Conservation (phyloP, 176 grass and related monocot genomes). For the Themeda triandra region DNA sequence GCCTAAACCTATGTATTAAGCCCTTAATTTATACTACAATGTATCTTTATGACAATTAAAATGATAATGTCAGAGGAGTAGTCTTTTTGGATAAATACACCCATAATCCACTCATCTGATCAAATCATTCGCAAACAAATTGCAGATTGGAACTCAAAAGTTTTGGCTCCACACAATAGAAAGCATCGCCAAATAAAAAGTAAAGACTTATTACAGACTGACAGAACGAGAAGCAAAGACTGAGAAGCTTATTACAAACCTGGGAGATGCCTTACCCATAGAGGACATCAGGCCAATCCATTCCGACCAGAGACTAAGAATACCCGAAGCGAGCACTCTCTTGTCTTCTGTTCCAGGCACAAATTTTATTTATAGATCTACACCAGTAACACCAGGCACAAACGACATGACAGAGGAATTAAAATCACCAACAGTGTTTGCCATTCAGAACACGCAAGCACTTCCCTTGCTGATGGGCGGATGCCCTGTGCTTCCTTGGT, state of each 20-base stretch:
- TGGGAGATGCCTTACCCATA: neutral
- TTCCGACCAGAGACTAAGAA: neutral
- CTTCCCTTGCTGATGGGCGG: no score
- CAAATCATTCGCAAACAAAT: neutral
- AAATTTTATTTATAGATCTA: neutral
- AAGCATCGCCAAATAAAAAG: neutral
- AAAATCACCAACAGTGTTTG: neutral
- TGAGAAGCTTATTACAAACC: neutral
- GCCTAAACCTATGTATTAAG: no score
- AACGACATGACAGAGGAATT: neutral
- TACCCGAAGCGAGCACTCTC: neutral
- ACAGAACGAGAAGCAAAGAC: neutral
- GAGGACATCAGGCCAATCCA: neutral
- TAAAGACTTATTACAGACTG: neutral
- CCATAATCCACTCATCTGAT: no score
- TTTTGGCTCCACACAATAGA: neutral
- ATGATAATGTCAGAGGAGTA: no score
- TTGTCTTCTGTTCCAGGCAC: neutral
- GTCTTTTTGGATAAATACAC: no score
- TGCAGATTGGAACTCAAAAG: neutral
- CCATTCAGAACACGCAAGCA: neutral
- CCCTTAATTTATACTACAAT: no score
- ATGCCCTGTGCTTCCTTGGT: neutral
- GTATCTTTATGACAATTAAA: no score
- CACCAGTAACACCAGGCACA: no score